Evolutionary conservation across 225 moss, liverwort and hornwort genomes (phyloP), one percentile per base, ranked within the genome.

Genomic region (Ulota crispa): DNA sequence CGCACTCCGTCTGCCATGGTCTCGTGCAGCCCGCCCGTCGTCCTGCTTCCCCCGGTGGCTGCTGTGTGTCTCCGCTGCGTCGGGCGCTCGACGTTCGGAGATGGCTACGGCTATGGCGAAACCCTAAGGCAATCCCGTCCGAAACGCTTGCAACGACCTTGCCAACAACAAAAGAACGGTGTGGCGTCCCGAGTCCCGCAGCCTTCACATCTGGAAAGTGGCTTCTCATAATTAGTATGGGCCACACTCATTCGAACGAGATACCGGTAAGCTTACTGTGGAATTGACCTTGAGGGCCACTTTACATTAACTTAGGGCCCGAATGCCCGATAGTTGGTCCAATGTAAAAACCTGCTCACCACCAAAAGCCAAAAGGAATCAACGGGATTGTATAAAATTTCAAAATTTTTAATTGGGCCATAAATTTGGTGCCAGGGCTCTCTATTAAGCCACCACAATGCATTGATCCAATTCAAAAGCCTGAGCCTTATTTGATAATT

Each of bases 1-100:
- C 82, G 86, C 64, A 72, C 80, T 68, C 85, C 86, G 60, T 90
- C 90, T 39, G 86, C 86, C 90, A 90, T 90, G 64, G 31, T 72
- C 41, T 59, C 60, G 28, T 66, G 34, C 73, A 67, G 70, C 80
- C 65, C 65, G 20, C 70, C 61, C 70, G 21, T 70, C 71, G 18
- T 76, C 20, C 68, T 36, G 68, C n/a, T 43, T 30, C 28, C 28
- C 6, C 24, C 24, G n/a, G 66, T 18, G n/a, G 41, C 75, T 5
- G 20, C 24, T 23, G 20, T 39, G 19, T 23, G 20, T 39, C 21
- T 9, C 13, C 32, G 39, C 62, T 3, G 61, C 34, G 53, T 37
- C 53, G 9, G 2, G 42, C 41, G 66, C 61, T 61, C 15, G 0
- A 24, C 16, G 28, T 21, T 16, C 0, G 20, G 34, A 65, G 18